These are phyloP conservation scores for Aspergillus terreus DNA, from an alignment of 2,329 filamentous ascomycete species.

Conservation along the genomic window DNA sequence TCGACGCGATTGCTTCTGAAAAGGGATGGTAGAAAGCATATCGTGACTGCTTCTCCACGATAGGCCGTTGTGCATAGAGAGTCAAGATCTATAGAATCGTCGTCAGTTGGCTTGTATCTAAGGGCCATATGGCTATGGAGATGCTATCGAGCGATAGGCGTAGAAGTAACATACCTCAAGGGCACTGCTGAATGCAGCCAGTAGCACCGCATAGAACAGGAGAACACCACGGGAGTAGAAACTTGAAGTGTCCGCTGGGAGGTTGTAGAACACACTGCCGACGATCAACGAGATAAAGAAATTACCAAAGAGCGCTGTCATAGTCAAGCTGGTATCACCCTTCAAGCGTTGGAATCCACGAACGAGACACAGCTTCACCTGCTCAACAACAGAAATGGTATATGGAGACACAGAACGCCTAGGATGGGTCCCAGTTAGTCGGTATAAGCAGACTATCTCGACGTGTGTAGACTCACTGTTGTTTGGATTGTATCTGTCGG, in stretches of 20 bases:
- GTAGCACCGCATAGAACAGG: conserved; percentile 81
- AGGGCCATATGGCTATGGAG: conserved; percentile 11
- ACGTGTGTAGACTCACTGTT: background rate
- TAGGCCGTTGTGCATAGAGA: conserved; percentile 81
- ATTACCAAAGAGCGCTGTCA: conserved; percentile 66
- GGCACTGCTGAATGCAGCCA: conserved; percentile 79
- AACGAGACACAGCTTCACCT: conserved; percentile 74
- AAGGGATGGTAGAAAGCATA: conserved; percentile 90
- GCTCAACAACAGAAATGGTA: conserved; percentile 72
- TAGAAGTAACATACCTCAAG: conserved; percentile 54
- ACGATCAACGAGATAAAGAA: conserved; percentile 73
- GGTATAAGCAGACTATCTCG: no score
- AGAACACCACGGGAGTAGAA: conserved; percentile 78
- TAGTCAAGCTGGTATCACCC: conserved; percentile 71
- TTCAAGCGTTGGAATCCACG: conserved; percentile 74
- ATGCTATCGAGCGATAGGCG: no score
- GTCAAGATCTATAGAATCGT: conserved; percentile 62
- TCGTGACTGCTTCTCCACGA: conserved; percentile 83
- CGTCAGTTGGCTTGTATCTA: background rate
- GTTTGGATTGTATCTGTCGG: conserved; percentile 3
- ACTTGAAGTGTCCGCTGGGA: conserved; percentile 60
- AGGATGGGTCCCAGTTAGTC: background rate
- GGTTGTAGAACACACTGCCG: conserved; percentile 75
- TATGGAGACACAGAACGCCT: conserved; percentile 40
- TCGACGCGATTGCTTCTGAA: conserved; percentile 81